Conservation (phyloP, 1,284 basidiomycete genomes). For the Omphalotus olearius region DNA sequence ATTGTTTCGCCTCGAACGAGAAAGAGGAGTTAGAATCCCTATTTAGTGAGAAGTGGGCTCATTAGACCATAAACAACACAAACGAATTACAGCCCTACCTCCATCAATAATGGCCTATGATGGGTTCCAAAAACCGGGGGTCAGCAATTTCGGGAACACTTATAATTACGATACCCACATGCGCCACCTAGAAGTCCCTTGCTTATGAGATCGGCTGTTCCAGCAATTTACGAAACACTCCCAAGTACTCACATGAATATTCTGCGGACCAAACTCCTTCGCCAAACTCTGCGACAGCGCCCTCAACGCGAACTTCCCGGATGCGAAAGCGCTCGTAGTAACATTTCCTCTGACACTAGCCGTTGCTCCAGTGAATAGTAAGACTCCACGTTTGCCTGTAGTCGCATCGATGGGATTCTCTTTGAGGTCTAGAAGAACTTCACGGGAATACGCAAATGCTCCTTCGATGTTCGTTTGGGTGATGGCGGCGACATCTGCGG, state of each 20-base stretch:
- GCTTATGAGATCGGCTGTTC: neutral
- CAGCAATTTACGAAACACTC: neutral
- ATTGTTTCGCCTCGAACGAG: constrained; percentile 22
- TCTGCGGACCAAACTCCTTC: constrained; percentile 77
- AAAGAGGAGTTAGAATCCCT: constrained; percentile 48
- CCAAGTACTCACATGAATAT: constrained; percentile 58
- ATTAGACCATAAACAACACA: neutral
- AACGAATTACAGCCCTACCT: constrained; percentile 24
- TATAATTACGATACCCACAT: constrained; percentile 40
- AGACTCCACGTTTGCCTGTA: constrained; percentile 49
- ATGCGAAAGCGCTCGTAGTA: constrained; percentile 62
- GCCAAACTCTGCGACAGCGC: constrained; percentile 71
- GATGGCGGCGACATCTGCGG: constrained; percentile 47
- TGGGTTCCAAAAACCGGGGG: neutral
- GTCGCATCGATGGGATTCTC: constrained; percentile 37
- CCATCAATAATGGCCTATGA: constrained; percentile 59
- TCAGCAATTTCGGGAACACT: neutral
- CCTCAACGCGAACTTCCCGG: constrained; percentile 64
- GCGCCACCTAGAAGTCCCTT: constrained; percentile 43
- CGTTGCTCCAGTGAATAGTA: constrained; percentile 80
- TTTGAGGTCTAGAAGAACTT: constrained; percentile 59
- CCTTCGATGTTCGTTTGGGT: constrained; percentile 55
- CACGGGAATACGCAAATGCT: constrained; percentile 66
- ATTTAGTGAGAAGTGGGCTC: neutral
- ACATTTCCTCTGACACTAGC: constrained; percentile 62